Conservation (phyloP, 176 grass and related monocot genomes). For the Saccharum spontaneum region DNA sequence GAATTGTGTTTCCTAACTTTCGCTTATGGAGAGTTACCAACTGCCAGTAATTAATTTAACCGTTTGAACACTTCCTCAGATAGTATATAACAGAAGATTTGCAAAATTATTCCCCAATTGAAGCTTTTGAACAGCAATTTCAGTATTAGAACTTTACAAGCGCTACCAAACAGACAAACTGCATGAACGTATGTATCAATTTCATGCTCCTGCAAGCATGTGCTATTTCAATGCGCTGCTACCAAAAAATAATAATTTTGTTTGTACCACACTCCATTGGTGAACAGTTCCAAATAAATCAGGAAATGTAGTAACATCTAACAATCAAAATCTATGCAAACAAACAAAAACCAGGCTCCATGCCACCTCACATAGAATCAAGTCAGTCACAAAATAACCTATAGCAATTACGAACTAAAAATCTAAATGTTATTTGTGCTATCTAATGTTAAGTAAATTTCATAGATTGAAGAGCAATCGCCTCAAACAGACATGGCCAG, state of each 20-base stretch:
- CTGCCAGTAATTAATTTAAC: constrained; percentile 2
- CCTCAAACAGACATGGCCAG: neutral
- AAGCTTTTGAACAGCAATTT: neutral
- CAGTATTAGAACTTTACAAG: neutral
- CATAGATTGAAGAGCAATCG: neutral
- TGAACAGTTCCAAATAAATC: neutral
- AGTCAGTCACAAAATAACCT: constrained; percentile 8
- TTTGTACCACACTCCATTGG: neutral
- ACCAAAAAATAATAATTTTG: too few species aligned
- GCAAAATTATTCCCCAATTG: neutral
- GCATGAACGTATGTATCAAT: constrained; percentile 4
- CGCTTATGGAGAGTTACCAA: neutral
- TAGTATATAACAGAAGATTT: neutral
- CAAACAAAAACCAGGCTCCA: neutral
- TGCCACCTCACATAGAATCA: neutral
- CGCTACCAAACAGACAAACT: neutral
- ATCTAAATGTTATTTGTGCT: neutral
- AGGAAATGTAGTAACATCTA: neutral
- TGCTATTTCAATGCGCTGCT: neutral
- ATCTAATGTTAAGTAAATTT: neutral
- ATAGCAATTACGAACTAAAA: neutral
- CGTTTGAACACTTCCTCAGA: neutral
- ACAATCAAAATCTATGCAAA: neutral
- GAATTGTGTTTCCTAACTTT: neutral
- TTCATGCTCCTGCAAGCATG: neutral